Conservation (phyloP, 371 early-diverging fungal genomes). For the Ordospora colligata region DNA sequence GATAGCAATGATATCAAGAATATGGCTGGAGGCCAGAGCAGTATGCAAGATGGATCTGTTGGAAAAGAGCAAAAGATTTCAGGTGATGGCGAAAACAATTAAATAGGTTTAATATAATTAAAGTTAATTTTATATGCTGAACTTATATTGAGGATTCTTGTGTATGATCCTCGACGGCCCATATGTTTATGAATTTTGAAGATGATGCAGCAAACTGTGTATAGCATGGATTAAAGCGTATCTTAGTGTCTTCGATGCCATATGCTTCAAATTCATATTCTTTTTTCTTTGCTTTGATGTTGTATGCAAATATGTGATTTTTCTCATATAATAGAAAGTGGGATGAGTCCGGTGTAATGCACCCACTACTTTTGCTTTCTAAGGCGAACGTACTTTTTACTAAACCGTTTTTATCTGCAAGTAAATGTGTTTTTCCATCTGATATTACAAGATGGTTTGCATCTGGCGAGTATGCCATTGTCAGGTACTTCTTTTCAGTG, state of each 20-base stretch:
- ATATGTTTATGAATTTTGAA: background rate
- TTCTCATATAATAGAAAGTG: constrained; percentile 9
- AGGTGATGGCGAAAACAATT: background rate
- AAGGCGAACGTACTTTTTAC: background rate
- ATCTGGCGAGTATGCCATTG: constrained; percentile 16
- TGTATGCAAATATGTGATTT: constrained; percentile 29
- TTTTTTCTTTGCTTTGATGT: constrained; percentile 8
- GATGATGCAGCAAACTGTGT: constrained; percentile 12
- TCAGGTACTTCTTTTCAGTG: constrained; percentile 2
- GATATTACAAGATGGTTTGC: background rate
- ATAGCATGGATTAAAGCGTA: constrained; percentile 20
- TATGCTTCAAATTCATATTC: background rate
- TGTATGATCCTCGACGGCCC: background rate
- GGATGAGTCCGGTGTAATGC: constrained; percentile 19
- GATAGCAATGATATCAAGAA: background rate
- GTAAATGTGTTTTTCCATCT: background rate
- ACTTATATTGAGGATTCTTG: background rate
- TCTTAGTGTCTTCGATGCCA: background rate
- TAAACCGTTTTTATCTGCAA: constrained; percentile 3
- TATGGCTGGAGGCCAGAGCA: background rate
- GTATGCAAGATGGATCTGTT: background rate
- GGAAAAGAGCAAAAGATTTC: background rate
- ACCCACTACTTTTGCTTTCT: constrained; percentile 14
- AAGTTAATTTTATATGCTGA: background rate
- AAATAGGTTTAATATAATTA: background rate